phyloP scores from a whole-genome alignment of 768 basidiomycete species.

The Russula brevipes region DNA sequence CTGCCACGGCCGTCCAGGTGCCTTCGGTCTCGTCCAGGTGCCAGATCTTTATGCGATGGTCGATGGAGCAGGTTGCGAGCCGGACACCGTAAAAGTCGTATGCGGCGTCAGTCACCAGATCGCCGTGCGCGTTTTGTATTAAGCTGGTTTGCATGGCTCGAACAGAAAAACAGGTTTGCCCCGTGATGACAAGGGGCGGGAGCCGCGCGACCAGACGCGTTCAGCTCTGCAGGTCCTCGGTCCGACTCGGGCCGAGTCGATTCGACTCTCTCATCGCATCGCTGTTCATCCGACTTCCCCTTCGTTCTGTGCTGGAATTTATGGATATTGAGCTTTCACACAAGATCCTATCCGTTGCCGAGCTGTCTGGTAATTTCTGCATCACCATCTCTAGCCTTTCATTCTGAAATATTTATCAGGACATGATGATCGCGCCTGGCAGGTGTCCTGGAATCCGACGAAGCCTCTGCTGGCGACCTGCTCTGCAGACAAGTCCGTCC shows the following conservation, averaged over 20 bases:
- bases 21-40: conserved; percentile 65
- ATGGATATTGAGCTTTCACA: conserved; percentile 15
- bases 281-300: background rate
- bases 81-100: conserved; percentile 89
- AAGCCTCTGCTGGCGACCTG: conserved; percentile 85
- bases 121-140: conserved; percentile 71
- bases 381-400: background rate
- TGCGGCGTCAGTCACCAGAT: conserved; percentile 78
- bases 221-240: background rate
- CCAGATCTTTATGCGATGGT: conserved; percentile 90
- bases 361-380: conserved; percentile 2
- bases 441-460: conserved; percentile 81
- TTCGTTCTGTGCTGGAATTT: background rate
- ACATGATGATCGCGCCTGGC: conserved; percentile 87
- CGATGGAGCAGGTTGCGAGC: conserved; percentile 75
- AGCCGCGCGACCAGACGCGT: background rate
- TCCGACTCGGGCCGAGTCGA: conserved; percentile 1
- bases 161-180: background rate
- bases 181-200: background rate
- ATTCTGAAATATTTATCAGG: conserved; percentile 30
- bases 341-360: conserved; percentile 3
- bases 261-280: no score
- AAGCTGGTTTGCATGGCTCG: conserved; percentile 75
- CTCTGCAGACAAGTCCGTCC: conserved; percentile 88
- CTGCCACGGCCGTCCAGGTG: conserved; percentile 73